These are phyloP conservation scores for Vitis rupestris DNA, from an alignment of 164 flowering plant species.

Conservation along the genomic window DNA sequence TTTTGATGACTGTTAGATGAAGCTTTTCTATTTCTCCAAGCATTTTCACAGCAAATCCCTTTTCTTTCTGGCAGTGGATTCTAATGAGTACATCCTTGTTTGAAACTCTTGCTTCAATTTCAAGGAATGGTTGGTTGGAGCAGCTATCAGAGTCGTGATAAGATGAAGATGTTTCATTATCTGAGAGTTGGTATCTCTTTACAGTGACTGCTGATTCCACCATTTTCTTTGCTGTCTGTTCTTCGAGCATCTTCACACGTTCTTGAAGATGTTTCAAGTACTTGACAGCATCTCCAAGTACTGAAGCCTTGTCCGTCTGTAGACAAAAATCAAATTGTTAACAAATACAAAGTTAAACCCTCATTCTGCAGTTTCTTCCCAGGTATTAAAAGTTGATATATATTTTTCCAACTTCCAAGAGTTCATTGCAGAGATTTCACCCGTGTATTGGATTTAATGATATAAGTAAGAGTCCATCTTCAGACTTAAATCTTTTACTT, in stretches of 20 bases:
- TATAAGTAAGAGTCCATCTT: no score
- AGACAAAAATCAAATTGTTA: background rate
- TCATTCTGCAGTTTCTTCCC: no score
- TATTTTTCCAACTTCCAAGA: no score
- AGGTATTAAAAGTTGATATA: no score
- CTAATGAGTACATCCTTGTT: constrained; percentile 38
- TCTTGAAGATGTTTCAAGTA: constrained; percentile 39
- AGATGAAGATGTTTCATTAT: constrained; percentile 26
- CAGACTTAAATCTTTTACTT: no score
- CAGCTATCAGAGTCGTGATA: constrained; percentile 19
- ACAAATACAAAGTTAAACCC: no score
- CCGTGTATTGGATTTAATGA: no score
- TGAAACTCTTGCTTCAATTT: constrained; percentile 48
- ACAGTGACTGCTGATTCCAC: constrained; percentile 20
- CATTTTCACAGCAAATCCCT: constrained; percentile 27
- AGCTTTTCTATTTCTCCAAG: constrained; percentile 41
- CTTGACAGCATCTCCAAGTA: constrained; percentile 40
- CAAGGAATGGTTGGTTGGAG: constrained; percentile 31
- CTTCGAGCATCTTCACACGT: constrained; percentile 36
- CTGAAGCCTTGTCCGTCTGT: constrained; percentile 45
- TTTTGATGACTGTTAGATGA: constrained; percentile 30
- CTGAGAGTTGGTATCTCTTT: constrained; percentile 23
- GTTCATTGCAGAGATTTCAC: no score
- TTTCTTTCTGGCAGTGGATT: constrained; percentile 39
- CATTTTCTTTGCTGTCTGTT: constrained; percentile 17